Percentiles rank a stretch among this genome's conserved stretches.
Conservation (phyloP, 2,329 filamentous ascomycete species). For the Triangularia setosa region DNA sequence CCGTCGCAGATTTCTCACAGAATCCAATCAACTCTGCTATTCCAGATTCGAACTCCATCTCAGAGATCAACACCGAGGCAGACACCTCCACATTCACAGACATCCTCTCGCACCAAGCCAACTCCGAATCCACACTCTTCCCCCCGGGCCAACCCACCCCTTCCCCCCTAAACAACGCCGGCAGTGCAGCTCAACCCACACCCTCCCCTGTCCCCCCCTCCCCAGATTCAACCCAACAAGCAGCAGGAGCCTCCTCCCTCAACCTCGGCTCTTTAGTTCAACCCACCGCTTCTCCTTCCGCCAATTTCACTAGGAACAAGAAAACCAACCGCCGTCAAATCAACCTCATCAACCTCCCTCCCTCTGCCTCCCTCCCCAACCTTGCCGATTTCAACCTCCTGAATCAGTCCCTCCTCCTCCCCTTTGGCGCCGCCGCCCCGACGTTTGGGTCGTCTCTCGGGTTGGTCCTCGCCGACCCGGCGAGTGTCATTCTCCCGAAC, state of each 20-base stretch:
- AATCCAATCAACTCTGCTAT: neutral
- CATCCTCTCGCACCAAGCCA: constrained; percentile 32
- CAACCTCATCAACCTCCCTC: constrained; percentile 13
- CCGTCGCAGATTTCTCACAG: constrained; percentile 9
- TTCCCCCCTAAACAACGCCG: neutral
- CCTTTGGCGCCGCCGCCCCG: constrained; percentile 31
- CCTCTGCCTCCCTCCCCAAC: constrained; percentile 25
- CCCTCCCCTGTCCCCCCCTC: constrained; percentile 9
- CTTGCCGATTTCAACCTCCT: constrained; percentile 17
- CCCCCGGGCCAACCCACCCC: neutral
- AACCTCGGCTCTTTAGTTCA: constrained; percentile 12
- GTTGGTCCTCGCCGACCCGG: constrained; percentile 36
- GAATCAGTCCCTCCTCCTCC: constrained; percentile 33
- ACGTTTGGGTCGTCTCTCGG: constrained; percentile 19
- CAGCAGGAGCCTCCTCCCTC: neutral
- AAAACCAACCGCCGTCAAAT: constrained; percentile 10
- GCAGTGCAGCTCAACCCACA: constrained; percentile 11
- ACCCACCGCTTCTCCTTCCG: neutral
- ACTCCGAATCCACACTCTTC: neutral
- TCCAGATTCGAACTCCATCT: neutral
- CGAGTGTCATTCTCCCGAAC: constrained; percentile 35
- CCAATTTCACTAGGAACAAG: constrained; percentile 18
- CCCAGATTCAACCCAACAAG: constrained; percentile 6
- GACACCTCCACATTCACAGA: neutral
- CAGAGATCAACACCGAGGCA: neutral